phyloP scores from a whole-genome alignment of 169 alveolate species.

The Cryptosporidium sp. region DNA sequence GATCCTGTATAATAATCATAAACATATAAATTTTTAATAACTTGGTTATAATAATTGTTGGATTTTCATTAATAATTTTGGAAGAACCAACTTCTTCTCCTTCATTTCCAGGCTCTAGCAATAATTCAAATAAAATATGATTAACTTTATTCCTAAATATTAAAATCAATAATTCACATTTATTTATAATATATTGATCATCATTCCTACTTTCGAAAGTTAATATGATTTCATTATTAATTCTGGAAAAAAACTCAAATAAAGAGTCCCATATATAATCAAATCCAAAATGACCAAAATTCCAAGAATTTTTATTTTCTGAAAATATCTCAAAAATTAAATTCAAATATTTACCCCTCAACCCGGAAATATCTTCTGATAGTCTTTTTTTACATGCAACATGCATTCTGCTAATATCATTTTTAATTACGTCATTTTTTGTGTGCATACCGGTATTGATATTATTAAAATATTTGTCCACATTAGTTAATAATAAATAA shows the following conservation, averaged over 20 bases:
- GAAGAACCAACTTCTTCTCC: not conserved
- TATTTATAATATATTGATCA: not conserved
- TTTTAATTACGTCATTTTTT: constrained; percentile 3
- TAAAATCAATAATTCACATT: constrained; percentile 2
- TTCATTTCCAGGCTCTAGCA: not conserved
- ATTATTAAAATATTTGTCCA: constrained; percentile 7
- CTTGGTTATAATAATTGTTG: not conserved
- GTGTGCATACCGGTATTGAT: constrained; percentile 13
- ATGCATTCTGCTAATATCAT: not conserved
- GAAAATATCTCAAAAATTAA: constrained; percentile 8
- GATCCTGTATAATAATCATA: not conserved
- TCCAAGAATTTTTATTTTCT: not conserved
- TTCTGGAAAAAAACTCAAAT: not conserved
- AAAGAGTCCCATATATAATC: not conserved
- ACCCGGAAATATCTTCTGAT: not conserved
- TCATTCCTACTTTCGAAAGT: not conserved
- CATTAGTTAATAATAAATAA: constrained; percentile 9
- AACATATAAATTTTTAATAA: constrained; percentile 4
- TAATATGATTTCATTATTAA: constrained; percentile 3
- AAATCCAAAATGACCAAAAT: not conserved
- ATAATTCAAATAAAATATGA: constrained; percentile 1
- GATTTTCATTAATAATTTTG: not conserved
- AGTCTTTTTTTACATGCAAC: not conserved
- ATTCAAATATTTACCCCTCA: not conserved
- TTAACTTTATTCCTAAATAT: constrained; percentile 17